Evolutionary conservation across 768 basidiomycete species (phyloP), one percentile per base, ranked within the genome.

Genomic region (Amanita rubescens): DNA sequence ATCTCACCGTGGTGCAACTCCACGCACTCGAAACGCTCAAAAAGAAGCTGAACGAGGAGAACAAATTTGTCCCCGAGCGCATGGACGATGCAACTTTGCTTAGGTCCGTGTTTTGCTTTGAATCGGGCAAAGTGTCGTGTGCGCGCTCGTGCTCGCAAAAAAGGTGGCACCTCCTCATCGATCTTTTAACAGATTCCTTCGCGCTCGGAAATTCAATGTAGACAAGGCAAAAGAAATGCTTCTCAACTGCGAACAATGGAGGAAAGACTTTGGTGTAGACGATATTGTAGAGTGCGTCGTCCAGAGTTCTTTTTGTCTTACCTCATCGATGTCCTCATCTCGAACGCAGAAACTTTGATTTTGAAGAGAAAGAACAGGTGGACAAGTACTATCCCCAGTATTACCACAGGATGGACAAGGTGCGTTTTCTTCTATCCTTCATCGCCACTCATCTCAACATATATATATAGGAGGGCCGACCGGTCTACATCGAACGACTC

Each of bases 381-480:
- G 82, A 93, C 76, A 87, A 90, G 71, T 92, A 87, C 62, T 98
- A 96, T 63, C 94, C 94, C 2, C 93, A 95, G 62, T 96, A 81
- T 70, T 96, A 97, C 68, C 95, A 98, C 75, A 94, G 91, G 74
- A 87, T 76, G 59, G 95, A 98, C 77, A 93, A 86, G 77, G 92
- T 92, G 52, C 35, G 74, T n/a, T n/a, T 47, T 38, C 25, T 38
- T 24, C 24, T 25, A 19, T 14, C 1, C 19, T 35, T 30, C 33
- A 17, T 38, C 15, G 7, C 49, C 7, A 24, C 19, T 34, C 19
- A 3, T 14, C 38, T 24, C 10, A 19, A 12, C 10, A 17, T 20
- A 17, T 12, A 30, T 25, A n/a, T 42, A 17, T 62, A 94, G 90
- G 94, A 96, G 60, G 95, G 95, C 17, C 85, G 94, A 54, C 96